These are phyloP conservation scores for Pestalotiopsis sp. DNA, from an alignment of 2,329 filamentous ascomycete genomes.

Conservation along the genomic window DNA sequence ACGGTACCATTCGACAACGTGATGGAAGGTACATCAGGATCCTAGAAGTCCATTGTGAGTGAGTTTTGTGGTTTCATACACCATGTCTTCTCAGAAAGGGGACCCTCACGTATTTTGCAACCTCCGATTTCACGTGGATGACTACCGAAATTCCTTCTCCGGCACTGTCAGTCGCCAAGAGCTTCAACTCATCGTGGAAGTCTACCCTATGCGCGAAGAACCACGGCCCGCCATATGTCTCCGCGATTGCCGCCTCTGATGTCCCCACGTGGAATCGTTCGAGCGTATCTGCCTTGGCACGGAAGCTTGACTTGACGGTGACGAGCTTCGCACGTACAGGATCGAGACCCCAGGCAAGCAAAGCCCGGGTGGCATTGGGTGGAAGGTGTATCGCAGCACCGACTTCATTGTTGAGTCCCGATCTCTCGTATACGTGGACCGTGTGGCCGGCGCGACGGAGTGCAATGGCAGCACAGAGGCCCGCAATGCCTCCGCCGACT, in stretches of 20 bases:
- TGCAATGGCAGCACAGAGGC: constrained; percentile 26
- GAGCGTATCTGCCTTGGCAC: constrained; percentile 16
- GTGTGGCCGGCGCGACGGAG: constrained; percentile 26
- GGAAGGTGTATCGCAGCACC: constrained; percentile 41
- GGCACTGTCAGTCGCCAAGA: constrained; percentile 29
- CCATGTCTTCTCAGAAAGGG: too few relatives aligned
- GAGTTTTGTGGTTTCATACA: too few relatives aligned
- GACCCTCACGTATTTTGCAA: constrained; percentile 28
- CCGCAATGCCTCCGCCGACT: constrained; percentile 30
- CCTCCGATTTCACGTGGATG: constrained; percentile 24
- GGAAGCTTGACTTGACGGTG: constrained; percentile 19
- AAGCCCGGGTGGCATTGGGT: constrained; percentile 35
- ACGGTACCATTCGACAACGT: constrained; percentile 28
- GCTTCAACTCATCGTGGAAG: constrained; percentile 36
- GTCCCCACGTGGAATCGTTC: constrained; percentile 16
- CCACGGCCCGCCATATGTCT: constrained; percentile 29
- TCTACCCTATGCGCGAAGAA: constrained; percentile 41
- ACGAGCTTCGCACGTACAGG: constrained; percentile 23
- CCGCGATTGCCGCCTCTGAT: constrained; percentile 17
- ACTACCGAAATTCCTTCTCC: constrained; percentile 23
- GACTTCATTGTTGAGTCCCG: constrained; percentile 36
- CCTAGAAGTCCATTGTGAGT: constrained; percentile 25
- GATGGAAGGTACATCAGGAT: constrained; percentile 78
- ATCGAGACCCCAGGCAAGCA: constrained; percentile 35
- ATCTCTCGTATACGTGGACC: constrained; percentile 29